Evolutionary conservation across 176 grass and related monocot genomes (phyloP), one percentile per base, ranked within the genome.

Genomic region (Oryza officinalis): DNA sequence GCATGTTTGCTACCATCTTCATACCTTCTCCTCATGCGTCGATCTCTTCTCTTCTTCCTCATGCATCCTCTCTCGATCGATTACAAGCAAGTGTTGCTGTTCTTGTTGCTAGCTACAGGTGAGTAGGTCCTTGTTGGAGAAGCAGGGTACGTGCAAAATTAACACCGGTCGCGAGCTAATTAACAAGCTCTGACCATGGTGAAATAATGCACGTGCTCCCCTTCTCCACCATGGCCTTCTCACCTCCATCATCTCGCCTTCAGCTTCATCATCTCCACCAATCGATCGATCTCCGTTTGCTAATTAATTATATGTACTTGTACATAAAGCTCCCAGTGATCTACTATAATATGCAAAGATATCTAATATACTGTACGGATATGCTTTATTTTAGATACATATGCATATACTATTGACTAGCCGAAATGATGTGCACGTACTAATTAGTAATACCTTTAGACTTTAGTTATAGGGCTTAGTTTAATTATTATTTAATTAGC

Each of bases 191-290:
- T 13, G 13, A 10, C 2, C 22, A 25, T 65, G 46, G 54, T 63
- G 80, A 25, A n/a, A 22, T 68, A 38, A 35, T 65, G 95, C 95
- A 97, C 92, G 92, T 69, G 95, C 90, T 92, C 95, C 83, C 90
- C 95, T 94, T 97, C 95, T 92, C 90, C 95, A 97, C 86, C 95
- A 97, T 69, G 86, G 84, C 81, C 90, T 94, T 87, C 92, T 92
- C 90, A 86, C 92, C 92, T 79, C 57, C 54, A 23, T 60, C 7
- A 6, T 37, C 4, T 38, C 7, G 18, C 13, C 54, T 40, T 8
- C 6, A 28, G 28, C 23, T 2, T 45, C 43, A 8, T 23, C 68
- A 14, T 20, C 79, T 71, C 65, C 9, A 11, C 41, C 12, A 2
- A 35, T 35, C 33, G 33, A 35, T 35, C 33, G 33, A 35, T 35